Conservation (phyloP, 306 rosid genomes). For the Glycyrrhiza uralensis region DNA sequence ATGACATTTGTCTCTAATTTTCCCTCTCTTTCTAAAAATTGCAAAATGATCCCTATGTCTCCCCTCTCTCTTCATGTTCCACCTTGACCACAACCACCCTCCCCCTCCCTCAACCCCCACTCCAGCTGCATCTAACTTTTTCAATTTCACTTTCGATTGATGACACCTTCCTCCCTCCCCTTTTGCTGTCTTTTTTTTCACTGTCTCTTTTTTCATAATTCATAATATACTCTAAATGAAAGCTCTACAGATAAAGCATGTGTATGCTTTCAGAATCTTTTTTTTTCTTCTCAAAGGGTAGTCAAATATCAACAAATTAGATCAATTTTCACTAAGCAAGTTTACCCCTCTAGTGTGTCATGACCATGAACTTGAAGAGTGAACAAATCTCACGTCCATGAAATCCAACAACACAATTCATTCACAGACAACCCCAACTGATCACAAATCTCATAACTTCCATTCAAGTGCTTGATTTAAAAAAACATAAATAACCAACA, state of each 20-base stretch:
- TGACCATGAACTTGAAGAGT: neutral
- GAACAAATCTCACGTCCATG: neutral
- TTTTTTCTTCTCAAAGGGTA: neutral
- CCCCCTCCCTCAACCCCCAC: no score
- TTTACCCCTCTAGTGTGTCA: neutral
- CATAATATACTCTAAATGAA: neutral
- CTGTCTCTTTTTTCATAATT: no score
- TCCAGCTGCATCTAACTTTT: no score
- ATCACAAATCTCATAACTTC: neutral
- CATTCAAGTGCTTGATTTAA: neutral
- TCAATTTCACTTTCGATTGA: no score
- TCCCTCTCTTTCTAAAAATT: no score
- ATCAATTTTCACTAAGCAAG: constrained; percentile 3
- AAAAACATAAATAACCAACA: neutral
- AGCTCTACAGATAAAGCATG: neutral
- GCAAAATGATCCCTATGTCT: no score
- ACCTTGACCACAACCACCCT: no score
- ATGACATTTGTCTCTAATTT: no score
- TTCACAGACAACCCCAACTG: neutral
- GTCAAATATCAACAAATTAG: neutral
- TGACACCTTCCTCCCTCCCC: no score
- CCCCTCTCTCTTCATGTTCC: no score
- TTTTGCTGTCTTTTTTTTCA: no score
- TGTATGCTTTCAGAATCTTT: neutral
- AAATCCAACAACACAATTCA: neutral